phyloP scores from a whole-genome alignment of 495 filamentous ascomycete genomes.

The Neurospora tetrasperma region DNA sequence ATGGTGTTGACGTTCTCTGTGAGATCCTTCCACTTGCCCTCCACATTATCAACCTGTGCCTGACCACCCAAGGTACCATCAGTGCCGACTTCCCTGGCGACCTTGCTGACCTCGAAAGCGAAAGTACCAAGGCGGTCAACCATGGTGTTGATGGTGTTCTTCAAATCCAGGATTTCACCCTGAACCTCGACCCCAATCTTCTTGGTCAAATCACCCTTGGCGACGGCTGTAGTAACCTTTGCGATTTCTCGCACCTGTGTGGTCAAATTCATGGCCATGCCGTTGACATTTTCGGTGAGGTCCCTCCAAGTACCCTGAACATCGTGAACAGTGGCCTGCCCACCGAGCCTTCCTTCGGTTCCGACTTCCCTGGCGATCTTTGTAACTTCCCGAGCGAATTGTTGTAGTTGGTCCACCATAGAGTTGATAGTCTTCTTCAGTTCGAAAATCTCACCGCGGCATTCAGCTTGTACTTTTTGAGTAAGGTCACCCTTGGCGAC shows the following conservation, averaged over 20 bases:
- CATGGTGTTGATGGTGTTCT: conserved; percentile 99
- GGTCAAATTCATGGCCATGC: conserved; percentile 97
- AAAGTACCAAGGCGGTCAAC: conserved; percentile 95
- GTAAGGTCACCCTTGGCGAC: conserved; percentile 94
- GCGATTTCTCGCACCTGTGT: conserved; percentile 98
- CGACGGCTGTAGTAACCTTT: conserved; percentile 94
- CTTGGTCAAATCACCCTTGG: conserved; percentile 84
- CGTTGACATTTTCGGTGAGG: conserved; percentile 94
- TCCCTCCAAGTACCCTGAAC: conserved; percentile 98
- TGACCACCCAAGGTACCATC: conserved; percentile 94
- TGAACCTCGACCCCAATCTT: conserved; percentile 95
- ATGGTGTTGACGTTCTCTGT: conserved; percentile 94
- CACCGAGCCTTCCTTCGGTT: conserved; percentile 89
- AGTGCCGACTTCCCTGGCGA: conserved; percentile 95
- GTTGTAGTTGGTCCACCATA: conserved; percentile 96
- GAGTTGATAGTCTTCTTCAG: conserved; percentile 97
- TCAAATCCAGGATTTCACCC: conserved; percentile 89
- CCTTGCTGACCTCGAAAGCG: conserved; percentile 96
- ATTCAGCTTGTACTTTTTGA: conserved; percentile 93
- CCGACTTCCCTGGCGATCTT: conserved; percentile 97
- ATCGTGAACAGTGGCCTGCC: conserved; percentile 93
- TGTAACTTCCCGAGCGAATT: conserved; percentile 95
- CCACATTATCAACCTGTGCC: conserved; percentile 92
- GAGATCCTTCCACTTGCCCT: conserved; percentile 98
- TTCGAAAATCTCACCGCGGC: conserved; percentile 90